Evolutionary conservation across 805 yeast genomes (phyloP).

Genomic region (Wickerhamomyces sydowiorum): DNA sequence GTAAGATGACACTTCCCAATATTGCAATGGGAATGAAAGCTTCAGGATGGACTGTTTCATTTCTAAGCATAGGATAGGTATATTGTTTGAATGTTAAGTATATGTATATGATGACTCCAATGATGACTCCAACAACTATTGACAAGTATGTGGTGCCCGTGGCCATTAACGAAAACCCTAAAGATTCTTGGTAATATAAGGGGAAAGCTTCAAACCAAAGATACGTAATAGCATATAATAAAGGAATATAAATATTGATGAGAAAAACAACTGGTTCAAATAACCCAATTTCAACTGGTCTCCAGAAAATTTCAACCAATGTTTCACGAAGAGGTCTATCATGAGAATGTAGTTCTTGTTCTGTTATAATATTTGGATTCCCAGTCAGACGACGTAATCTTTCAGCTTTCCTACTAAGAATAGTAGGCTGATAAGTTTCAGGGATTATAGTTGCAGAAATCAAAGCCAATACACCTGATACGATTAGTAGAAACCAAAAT

Average conservation of each 20-base stretch:
- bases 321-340: constrained; percentile 13
- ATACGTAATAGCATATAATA: constrained; percentile 47
- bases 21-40: constrained; percentile 36
- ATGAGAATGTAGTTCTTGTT: constrained; percentile 22
- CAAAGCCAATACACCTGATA: constrained; percentile 32
- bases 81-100: constrained; percentile 22
- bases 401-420: constrained; percentile 41
- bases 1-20: constrained; percentile 35
- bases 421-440: constrained; percentile 41
- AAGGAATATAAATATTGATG: constrained; percentile 44
- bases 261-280: constrained; percentile 53
- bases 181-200: constrained; percentile 38
- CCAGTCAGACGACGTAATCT: constrained; percentile 46
- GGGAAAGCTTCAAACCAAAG: constrained; percentile 62
- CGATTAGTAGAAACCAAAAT: constrained; percentile 44
- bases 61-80: constrained; percentile 20
- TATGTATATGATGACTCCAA: constrained; percentile 30
- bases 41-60: constrained; percentile 32
- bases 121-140: constrained; percentile 37
- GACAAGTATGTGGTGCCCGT: constrained; percentile 43
- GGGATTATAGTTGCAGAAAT: constrained; percentile 37
- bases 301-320: constrained; percentile 32
- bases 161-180: constrained; percentile 42
- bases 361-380: constrained; percentile 35
- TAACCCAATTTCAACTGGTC: constrained; percentile 44